These are phyloP conservation scores for Starmerella floris DNA, from an alignment of 805 yeast genomes.

Conservation along the genomic window DNA sequence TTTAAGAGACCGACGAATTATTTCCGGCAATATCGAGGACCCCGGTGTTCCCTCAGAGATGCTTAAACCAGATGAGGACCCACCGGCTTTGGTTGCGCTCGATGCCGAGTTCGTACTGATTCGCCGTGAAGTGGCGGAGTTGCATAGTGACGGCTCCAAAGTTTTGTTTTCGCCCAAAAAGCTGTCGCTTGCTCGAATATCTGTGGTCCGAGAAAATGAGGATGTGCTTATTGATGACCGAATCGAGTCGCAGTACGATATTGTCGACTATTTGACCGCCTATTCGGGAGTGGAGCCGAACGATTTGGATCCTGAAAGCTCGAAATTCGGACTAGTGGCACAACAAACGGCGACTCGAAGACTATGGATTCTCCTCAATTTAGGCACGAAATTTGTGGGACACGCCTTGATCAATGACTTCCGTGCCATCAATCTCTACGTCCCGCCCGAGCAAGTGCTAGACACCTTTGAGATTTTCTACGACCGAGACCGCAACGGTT, in stretches of 20 bases:
- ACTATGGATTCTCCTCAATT: slow-evolving; percentile 75
- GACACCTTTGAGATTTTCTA: slow-evolving; percentile 78
- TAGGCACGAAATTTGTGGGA: slow-evolving; percentile 88
- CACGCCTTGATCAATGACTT: slow-evolving; percentile 89
- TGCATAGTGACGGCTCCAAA: slow-evolving; percentile 58
- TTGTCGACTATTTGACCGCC: slow-evolving; percentile 75
- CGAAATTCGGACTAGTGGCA: slow-evolving; percentile 59
- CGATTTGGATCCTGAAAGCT: slow-evolving; percentile 59
- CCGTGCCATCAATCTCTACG: slow-evolving; percentile 80
- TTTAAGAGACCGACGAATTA: slow-evolving; percentile 61
- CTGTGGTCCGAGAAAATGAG: slow-evolving; percentile 45
- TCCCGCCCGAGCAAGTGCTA: slow-evolving; percentile 71
- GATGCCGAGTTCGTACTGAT: slow-evolving; percentile 93
- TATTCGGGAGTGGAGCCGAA: slow-evolving; percentile 92
- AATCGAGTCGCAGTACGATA: slow-evolving; percentile 50
- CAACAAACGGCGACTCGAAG: slow-evolving; percentile 74
- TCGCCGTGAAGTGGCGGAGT: slow-evolving; percentile 65
- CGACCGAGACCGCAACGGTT: slow-evolving; percentile 44
- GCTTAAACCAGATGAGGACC: slow-evolving; percentile 51
- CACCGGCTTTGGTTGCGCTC: slow-evolving; percentile 70
- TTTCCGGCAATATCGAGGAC: slow-evolving; percentile 45
- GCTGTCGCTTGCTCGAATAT: slow-evolving; percentile 73
- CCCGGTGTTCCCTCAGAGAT: slow-evolving; percentile 36
- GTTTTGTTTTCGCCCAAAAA: slow-evolving; percentile 60
- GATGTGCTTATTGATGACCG: slow-evolving; percentile 72